These are phyloP conservation scores for Paecilomyces dactylethromorphus DNA, from an alignment of 2,329 filamentous ascomycete species.

Conservation along the genomic window DNA sequence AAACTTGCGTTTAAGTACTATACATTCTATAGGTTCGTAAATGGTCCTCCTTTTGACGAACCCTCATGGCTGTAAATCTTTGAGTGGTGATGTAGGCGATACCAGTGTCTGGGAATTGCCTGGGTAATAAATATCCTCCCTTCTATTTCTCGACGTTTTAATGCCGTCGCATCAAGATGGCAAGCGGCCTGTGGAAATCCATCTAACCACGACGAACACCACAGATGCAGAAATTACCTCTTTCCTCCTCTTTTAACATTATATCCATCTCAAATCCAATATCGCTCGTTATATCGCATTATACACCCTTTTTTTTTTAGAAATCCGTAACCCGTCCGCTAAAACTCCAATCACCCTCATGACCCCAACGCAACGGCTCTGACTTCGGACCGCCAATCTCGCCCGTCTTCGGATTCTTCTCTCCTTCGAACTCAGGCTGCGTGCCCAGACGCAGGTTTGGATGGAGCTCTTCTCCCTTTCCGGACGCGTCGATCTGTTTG, in stretches of 20 bases:
- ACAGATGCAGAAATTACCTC: neutral
- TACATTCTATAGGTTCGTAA: neutral
- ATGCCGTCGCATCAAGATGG: neutral
- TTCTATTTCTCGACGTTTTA: neutral
- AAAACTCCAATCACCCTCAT: slow-evolving; percentile 76
- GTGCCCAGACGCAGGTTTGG: slow-evolving; percentile 69
- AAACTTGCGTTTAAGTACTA: neutral
- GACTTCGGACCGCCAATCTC: slow-evolving; percentile 97
- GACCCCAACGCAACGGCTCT: slow-evolving; percentile 85
- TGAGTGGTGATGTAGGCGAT: neutral
- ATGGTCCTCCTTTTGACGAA: too few relatives aligned
- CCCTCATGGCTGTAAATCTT: too few relatives aligned
- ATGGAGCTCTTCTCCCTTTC: slow-evolving; percentile 59
- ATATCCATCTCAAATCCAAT: neutral
- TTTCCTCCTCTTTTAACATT: neutral
- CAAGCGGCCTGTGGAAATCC: neutral
- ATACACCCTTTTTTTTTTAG: slow-evolving; percentile 25
- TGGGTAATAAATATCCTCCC: neutral
- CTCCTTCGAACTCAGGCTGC: slow-evolving; percentile 86
- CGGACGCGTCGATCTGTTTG: slow-evolving; percentile 46
- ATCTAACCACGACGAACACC: neutral
- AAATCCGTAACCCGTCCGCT: slow-evolving; percentile 96
- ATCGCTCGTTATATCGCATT: neutral
- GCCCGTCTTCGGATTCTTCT: slow-evolving; percentile 85
- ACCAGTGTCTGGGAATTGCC: neutral